Percentiles rank a stretch among this genome's conserved stretches.
phyloP scores from a whole-genome alignment of 2,329 filamentous ascomycete genomes.

The Aspergillus udagawae region DNA sequence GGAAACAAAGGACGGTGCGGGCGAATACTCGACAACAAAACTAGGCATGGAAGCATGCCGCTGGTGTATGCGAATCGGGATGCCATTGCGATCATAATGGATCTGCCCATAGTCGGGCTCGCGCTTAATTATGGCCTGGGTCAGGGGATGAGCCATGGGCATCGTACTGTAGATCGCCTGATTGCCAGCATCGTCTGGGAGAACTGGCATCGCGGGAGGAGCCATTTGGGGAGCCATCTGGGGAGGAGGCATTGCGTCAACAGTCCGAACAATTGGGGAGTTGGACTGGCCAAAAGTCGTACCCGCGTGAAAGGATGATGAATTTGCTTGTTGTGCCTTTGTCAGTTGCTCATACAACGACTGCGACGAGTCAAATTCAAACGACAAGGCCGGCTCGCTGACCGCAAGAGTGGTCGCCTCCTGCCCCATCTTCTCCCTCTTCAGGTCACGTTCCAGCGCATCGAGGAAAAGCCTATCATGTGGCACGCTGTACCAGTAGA shows the following conservation, averaged over 20 bases:
- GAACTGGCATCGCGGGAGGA: conserved; percentile 54
- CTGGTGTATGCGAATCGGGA: conserved; percentile 81
- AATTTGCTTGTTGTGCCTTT: conserved; percentile 97
- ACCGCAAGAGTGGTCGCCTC: conserved; percentile 96
- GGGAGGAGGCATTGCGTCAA: conserved; percentile 87
- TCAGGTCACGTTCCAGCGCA: conserved; percentile 92
- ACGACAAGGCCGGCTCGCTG: conserved; percentile 93
- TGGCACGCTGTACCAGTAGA: conserved; percentile 99
- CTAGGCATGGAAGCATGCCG: conserved; percentile 98
- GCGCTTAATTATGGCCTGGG: conserved; percentile 76
- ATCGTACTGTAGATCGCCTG: conserved; percentile 70
- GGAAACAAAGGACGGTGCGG: conserved; percentile 96
- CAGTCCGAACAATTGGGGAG: conserved; percentile 83
- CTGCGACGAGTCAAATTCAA: conserved; percentile 98
- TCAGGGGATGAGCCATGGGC: conserved; percentile 63
- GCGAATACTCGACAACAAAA: conserved; percentile 89
- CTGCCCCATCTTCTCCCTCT: conserved; percentile 99
- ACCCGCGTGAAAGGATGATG: conserved; percentile 84
- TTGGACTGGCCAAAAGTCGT: conserved; percentile 65
- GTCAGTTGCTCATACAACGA: conserved; percentile 99
- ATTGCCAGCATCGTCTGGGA: conserved; percentile 60
- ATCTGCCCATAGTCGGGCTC: conserved; percentile 78
- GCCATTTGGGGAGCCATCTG: conserved; percentile 81
- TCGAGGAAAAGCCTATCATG: conserved; percentile 97
- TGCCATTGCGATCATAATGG: conserved; percentile 88